phyloP scores from a whole-genome alignment of 257 asterid species.

The Nicotiana attenuata region DNA sequence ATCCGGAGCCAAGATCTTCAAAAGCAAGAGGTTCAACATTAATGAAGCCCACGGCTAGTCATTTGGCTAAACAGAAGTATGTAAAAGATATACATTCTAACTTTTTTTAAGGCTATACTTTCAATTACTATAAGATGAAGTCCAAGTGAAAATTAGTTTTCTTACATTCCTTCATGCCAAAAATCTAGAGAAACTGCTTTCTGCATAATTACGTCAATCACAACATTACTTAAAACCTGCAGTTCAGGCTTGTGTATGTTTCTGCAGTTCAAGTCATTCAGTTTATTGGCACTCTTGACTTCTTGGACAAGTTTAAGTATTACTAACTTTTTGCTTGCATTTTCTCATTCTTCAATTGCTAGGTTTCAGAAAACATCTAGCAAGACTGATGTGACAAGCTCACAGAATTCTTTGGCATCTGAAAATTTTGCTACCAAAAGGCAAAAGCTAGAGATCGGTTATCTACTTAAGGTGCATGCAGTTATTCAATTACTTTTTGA shows the following conservation, averaged over 20 bases:
- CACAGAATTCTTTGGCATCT: constrained; percentile 20
- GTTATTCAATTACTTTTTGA: not conserved
- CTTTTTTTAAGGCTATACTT: constrained; percentile 40
- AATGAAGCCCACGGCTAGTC: constrained; percentile 87
- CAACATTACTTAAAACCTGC: not conserved
- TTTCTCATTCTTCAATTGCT: constrained; percentile 16
- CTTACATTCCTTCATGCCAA: not conserved
- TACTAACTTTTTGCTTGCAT: not conserved
- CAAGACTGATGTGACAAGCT: constrained; percentile 24
- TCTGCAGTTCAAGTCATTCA: not conserved
- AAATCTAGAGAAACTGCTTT: not conserved
- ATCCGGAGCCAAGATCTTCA: constrained; percentile 22
- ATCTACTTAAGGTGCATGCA: constrained; percentile 52
- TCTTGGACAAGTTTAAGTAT: not conserved
- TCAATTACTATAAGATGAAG: not conserved
- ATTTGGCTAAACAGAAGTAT: constrained; percentile 66
- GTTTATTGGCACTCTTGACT: not conserved
- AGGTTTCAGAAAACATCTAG: constrained; percentile 40
- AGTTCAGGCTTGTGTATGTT: not conserved
- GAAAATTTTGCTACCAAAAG: constrained; percentile 56
- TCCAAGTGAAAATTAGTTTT: not conserved
- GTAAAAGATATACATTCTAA: constrained; percentile 26
- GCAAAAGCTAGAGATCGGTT: constrained; percentile 81
- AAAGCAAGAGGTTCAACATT: constrained; percentile 49
- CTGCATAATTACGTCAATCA: not conserved